phyloP scores from a whole-genome alignment of 441 rosid species.

The Croton laevigatus region DNA sequence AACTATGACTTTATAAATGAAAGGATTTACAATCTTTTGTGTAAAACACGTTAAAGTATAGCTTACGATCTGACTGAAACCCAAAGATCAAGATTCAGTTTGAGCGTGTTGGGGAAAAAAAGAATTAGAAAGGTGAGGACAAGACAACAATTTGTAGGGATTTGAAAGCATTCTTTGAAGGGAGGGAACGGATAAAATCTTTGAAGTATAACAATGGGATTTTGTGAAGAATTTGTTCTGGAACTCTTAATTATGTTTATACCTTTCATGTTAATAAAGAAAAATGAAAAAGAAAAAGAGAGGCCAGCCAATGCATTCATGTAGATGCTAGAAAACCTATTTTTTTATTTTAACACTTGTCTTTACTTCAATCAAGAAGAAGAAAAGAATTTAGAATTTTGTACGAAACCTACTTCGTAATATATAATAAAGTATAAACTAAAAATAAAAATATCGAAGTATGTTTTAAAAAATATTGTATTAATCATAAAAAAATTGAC shows the following conservation, averaged over 20 bases:
- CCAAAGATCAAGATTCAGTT: too few species aligned
- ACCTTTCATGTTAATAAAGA: background rate
- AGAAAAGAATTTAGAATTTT: background rate
- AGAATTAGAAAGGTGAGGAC: background rate
- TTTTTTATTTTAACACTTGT: too few species aligned
- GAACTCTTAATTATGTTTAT: background rate
- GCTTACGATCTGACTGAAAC: too few species aligned
- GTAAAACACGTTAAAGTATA: too few species aligned
- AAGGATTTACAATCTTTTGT: too few species aligned
- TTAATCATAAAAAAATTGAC: too few species aligned
- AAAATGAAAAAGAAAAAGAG: background rate
- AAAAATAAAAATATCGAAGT: too few species aligned
- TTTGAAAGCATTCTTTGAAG: slow-evolving; percentile 13
- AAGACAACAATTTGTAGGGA: background rate
- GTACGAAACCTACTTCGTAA: background rate
- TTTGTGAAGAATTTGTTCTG: slow-evolving; percentile 2
- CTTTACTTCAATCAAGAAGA: too few species aligned
- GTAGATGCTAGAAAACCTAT: slow-evolving; percentile 1
- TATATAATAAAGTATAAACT: too few species aligned
- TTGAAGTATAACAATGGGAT: slow-evolving; percentile 8
- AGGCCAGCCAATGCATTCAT: background rate
- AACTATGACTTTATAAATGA: too few species aligned
- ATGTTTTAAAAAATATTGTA: too few species aligned
- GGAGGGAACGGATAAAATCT: background rate
- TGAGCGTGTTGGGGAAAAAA: too few species aligned